These are phyloP conservation scores for Populus deltoides DNA, from an alignment of 345 rosid genomes.

Conservation along the genomic window DNA sequence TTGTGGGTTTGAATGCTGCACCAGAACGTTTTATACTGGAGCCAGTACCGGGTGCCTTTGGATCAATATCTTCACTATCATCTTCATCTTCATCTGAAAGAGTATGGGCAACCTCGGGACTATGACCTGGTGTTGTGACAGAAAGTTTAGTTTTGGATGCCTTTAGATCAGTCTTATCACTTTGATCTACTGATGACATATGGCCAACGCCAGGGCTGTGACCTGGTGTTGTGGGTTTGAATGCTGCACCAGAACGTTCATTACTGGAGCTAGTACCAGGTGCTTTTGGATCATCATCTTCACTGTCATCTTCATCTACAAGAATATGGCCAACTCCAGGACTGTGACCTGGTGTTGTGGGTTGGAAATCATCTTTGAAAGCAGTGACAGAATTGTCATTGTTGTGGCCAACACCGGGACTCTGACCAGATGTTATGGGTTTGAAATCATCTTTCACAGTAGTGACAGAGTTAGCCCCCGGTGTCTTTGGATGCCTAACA, in stretches of 20 bases:
- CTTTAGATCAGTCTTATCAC: background rate
- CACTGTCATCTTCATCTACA: background rate
- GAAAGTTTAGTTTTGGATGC: background rate
- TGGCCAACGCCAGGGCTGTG: constrained; percentile 55
- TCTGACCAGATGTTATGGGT: constrained; percentile 26
- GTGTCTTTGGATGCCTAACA: constrained; percentile 17
- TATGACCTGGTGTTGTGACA: background rate
- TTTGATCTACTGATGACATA: background rate
- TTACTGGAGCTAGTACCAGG: background rate
- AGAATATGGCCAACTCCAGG: too few relatives aligned
- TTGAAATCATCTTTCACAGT: constrained; percentile 37
- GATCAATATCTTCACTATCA: background rate
- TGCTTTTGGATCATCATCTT: background rate
- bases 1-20: constrained; percentile 26
- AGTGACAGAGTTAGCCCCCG: background rate
- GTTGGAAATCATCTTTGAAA: constrained; percentile 26
- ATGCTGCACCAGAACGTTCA: background rate
- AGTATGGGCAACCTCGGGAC: too few relatives aligned
- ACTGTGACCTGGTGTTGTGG: constrained; percentile 21
- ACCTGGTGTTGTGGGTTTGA: constrained; percentile 41
- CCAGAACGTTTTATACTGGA: background rate
- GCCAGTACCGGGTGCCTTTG: background rate
- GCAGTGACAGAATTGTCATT: constrained; percentile 12
- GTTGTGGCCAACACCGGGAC: too few relatives aligned
- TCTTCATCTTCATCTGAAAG: too few relatives aligned